phyloP scores from a whole-genome alignment of 2,329 filamentous ascomycete genomes.

The Didymella keratinophila region DNA sequence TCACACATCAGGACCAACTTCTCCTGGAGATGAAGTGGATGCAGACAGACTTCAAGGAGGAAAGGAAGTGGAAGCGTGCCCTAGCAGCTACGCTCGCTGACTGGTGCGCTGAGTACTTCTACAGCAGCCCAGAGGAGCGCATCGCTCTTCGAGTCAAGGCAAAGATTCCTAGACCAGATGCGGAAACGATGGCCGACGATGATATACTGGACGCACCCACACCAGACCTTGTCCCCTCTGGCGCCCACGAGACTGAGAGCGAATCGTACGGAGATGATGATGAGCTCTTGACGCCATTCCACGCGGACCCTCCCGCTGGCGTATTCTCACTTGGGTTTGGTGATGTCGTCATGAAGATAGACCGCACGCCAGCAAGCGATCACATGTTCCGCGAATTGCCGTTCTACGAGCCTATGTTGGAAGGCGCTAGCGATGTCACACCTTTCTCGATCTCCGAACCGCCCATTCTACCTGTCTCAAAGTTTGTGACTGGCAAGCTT shows the following conservation, averaged over 20 bases:
- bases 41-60: slow-evolving; percentile 93
- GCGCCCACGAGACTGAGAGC: slow-evolving; percentile 49
- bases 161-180: slow-evolving; percentile 39
- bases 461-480: slow-evolving; percentile 83
- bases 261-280: slow-evolving; percentile 51
- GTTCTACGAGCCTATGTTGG: slow-evolving; percentile 66
- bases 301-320: slow-evolving; percentile 69
- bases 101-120: slow-evolving; percentile 84
- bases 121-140: slow-evolving; percentile 68
- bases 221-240: slow-evolving; percentile 50
- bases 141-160: slow-evolving; percentile 73
- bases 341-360: slow-evolving; percentile 80
- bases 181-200: slow-evolving; percentile 29
- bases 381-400: slow-evolving; percentile 82
- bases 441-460: slow-evolving; percentile 46
- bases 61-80: slow-evolving; percentile 90
- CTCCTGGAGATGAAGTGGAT: slow-evolving; percentile 97
- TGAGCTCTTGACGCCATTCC: slow-evolving; percentile 53
- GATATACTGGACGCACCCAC: slow-evolving; percentile 51
- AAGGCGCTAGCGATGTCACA: slow-evolving; percentile 43
- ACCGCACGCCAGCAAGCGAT: slow-evolving; percentile 76
- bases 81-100: slow-evolving; percentile 80
- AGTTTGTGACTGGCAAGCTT: slow-evolving; percentile 84
- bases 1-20: slow-evolving; percentile 84
- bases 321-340: slow-evolving; percentile 85